Conservation (phyloP, 495 filamentous ascomycete species). For the Penicillium malachiteum region DNA sequence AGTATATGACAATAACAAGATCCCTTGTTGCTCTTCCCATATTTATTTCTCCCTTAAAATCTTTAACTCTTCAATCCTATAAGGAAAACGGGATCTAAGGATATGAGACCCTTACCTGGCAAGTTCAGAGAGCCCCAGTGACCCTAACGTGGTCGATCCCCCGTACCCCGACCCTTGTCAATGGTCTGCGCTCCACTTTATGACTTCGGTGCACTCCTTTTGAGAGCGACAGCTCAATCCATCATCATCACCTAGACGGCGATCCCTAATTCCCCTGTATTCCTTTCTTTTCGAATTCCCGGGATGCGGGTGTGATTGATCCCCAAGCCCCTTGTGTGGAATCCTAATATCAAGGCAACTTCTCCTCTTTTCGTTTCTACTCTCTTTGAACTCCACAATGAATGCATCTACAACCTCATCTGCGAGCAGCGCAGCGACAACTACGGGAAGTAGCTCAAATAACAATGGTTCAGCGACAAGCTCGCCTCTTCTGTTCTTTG, state of each 20-base stretch:
- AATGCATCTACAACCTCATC: constrained; percentile 22
- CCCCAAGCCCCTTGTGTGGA: not conserved
- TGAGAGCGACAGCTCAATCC: constrained; percentile 2
- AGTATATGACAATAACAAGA: not conserved
- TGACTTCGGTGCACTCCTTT: constrained; percentile 4
- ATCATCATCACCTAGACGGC: not conserved
- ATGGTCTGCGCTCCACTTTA: constrained; percentile 7
- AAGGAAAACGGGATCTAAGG: not conserved
- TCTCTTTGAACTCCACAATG: constrained; percentile 11
- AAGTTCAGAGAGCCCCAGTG: not conserved
- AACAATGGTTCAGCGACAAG: constrained; percentile 50
- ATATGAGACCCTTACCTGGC: constrained; percentile 3
- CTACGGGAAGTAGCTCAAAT: constrained; percentile 8
- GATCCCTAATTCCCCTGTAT: not conserved
- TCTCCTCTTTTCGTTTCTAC: not conserved
- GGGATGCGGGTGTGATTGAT: not conserved
- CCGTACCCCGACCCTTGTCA: constrained; percentile 2
- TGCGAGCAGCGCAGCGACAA: constrained; percentile 23
- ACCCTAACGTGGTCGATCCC: constrained; percentile 5
- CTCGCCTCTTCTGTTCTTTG: constrained; percentile 92
- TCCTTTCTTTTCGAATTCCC: not conserved
- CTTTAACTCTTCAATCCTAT: not conserved
- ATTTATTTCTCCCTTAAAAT: not conserved
- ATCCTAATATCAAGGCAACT: not conserved
- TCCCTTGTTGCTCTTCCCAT: not conserved